Percentiles rank a stretch among this genome's conserved stretches.
Conservation (phyloP, 2,329 filamentous ascomycete genomes). For the Beauveria sp. region DNA sequence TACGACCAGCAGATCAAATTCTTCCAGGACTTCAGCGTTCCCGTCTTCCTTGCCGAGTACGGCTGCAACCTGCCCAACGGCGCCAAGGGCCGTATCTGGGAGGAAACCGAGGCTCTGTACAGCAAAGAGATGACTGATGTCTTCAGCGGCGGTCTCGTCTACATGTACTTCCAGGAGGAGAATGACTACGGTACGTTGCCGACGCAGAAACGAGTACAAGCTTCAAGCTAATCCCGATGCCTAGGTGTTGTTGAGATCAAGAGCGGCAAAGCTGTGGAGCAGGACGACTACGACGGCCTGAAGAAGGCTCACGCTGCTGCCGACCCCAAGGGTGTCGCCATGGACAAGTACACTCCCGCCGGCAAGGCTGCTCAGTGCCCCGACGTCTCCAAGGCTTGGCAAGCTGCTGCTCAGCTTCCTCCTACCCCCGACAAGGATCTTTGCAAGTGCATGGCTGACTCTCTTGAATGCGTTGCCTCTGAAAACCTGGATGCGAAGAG, state of each 20-base stretch:
- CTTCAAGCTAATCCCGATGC: background rate
- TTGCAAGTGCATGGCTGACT: conserved; percentile 78
- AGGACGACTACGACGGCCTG: conserved; percentile 68
- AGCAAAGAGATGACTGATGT: conserved; percentile 72
- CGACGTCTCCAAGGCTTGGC: conserved; percentile 55
- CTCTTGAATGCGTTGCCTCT: conserved; percentile 62
- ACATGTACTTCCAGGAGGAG: conserved; percentile 92
- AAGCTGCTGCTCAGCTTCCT: conserved; percentile 55
- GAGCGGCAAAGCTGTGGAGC: conserved; percentile 45
- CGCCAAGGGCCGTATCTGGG: conserved; percentile 65
- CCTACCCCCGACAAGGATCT: conserved; percentile 71
- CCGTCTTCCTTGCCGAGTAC: conserved; percentile 98
- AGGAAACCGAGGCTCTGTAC: conserved; percentile 79
- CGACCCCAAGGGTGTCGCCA: conserved; percentile 57
- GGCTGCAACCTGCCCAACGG: conserved; percentile 71
- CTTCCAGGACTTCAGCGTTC: conserved; percentile 83
- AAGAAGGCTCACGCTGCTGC: conserved; percentile 62
- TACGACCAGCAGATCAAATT: conserved; percentile 78
- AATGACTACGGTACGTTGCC: conserved; percentile 71
- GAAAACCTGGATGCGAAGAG: conserved; percentile 47
- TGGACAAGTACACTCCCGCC: conserved; percentile 61
- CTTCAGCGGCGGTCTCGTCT: conserved; percentile 95
- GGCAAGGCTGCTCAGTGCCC: conserved; percentile 72
- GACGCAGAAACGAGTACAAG: background rate
- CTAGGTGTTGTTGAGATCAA: conserved; percentile 57